Conservation (phyloP, 1,139 yeast genomes). For the Zygosaccharomyces sapae region DNA sequence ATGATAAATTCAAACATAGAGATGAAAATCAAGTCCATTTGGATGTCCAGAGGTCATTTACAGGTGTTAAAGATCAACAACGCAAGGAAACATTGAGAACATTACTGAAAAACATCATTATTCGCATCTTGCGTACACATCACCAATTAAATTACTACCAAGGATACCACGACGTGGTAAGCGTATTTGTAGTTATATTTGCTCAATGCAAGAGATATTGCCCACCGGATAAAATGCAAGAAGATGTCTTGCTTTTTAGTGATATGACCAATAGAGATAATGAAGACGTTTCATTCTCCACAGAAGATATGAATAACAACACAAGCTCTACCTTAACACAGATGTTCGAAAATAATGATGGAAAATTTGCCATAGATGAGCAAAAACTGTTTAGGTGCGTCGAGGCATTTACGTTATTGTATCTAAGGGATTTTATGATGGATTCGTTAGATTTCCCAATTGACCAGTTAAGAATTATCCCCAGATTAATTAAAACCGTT, state of each 20-base stretch:
- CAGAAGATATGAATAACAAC: constrained; percentile 14
- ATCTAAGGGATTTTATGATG: constrained; percentile 82
- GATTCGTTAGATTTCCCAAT: constrained; percentile 62
- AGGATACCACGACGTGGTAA: constrained; percentile 86
- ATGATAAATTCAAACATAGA: constrained; percentile 40
- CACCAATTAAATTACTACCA: constrained; percentile 76
- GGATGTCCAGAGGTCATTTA: constrained; percentile 72
- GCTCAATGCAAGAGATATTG: constrained; percentile 28
- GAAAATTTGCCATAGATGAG: constrained; percentile 31
- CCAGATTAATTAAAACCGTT: constrained; percentile 49
- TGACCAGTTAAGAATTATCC: constrained; percentile 62
- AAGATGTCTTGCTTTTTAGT: constrained; percentile 13
- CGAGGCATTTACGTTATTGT: constrained; percentile 55
- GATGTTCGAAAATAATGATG: constrained; percentile 13
- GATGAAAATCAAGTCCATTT: constrained; percentile 78
- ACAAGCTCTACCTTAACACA: constrained; percentile 17
- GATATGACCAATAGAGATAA: constrained; percentile 22
- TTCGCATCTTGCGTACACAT: constrained; percentile 53
- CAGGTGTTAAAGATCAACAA: constrained; percentile 30
- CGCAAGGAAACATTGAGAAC: constrained; percentile 35
- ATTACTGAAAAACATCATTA: constrained; percentile 47
- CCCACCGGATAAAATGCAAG: constrained; percentile 3
- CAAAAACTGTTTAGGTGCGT: constrained; percentile 46
- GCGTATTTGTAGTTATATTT: constrained; percentile 59
- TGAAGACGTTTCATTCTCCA: constrained; percentile 11